Evolutionary conservation across 1,139 yeast genomes (phyloP).

Genomic region (Suhomyces wounanorum): DNA sequence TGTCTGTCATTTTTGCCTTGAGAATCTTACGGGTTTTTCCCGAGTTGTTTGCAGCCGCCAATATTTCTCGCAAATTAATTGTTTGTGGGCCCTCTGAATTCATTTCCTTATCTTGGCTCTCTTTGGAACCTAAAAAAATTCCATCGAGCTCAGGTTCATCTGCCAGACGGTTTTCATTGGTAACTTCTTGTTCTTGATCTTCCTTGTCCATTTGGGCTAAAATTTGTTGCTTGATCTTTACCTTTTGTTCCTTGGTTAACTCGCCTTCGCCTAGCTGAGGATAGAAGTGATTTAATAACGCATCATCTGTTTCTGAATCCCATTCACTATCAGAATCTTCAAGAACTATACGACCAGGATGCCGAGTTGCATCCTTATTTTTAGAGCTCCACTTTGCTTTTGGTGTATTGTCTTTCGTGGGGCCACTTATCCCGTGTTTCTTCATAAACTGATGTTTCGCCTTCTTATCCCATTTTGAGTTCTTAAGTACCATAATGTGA

Average conservation of each 20-base stretch:
- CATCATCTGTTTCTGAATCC: slow-evolving; percentile 50
- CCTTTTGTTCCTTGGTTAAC: slow-evolving; percentile 38
- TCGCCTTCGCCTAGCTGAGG: slow-evolving; percentile 41
- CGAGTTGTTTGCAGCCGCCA: slow-evolving; percentile 17
- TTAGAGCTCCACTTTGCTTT: slow-evolving; percentile 44
- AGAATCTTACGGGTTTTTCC: slow-evolving; percentile 35
- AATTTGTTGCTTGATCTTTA: slow-evolving; percentile 41
- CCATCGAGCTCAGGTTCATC: slow-evolving; percentile 27
- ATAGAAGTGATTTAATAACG: slow-evolving; percentile 42
- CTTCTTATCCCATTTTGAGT: slow-evolving; percentile 49
- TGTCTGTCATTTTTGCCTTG: slow-evolving; percentile 32
- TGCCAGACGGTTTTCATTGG: not conserved
- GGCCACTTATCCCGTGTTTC: slow-evolving; percentile 37
- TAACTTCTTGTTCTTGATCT: slow-evolving; percentile 9
- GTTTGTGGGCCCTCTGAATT: not conserved
- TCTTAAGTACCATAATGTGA: slow-evolving; percentile 41
- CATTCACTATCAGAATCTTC: slow-evolving; percentile 43
- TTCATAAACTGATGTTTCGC: slow-evolving; percentile 43
- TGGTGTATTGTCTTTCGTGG: slow-evolving; percentile 7
- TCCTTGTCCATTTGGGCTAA: slow-evolving; percentile 29
- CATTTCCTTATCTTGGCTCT: slow-evolving; percentile 1
- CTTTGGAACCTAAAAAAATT: slow-evolving; percentile 35
- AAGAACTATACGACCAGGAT: slow-evolving; percentile 19
- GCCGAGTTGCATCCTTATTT: slow-evolving; percentile 15
- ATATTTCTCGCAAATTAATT: slow-evolving; percentile 7